Evolutionary conservation across 1,284 basidiomycete genomes (phyloP).

Genomic region (Coniophora puteana): DNA sequence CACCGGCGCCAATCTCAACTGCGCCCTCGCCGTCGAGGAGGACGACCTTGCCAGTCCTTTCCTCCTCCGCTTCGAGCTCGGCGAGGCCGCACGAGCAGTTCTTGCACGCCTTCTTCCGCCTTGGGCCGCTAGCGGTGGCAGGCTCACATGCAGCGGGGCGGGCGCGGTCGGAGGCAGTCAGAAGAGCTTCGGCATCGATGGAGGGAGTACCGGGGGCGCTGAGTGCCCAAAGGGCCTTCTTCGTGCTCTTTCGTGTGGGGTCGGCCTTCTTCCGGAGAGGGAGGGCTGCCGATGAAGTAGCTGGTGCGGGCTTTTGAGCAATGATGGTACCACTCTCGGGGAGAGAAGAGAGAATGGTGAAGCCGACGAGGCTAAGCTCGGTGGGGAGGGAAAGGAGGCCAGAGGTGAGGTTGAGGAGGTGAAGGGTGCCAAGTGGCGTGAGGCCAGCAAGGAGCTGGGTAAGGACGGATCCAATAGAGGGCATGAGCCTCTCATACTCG

Average conservation of each 20-base stretch:
- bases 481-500: constrained; percentile 57
- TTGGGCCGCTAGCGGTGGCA: constrained; percentile 42
- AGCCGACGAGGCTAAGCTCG: constrained; percentile 61
- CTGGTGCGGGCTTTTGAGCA: constrained; percentile 62
- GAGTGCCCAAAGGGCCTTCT: constrained; percentile 79
- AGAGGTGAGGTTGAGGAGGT: constrained; percentile 52
- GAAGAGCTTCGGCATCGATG: constrained; percentile 75
- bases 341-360: constrained; percentile 46
- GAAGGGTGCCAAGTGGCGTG: constrained; percentile 61
- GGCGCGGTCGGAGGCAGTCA: constrained; percentile 70
- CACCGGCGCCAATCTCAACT: constrained; percentile 58
- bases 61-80: constrained; percentile 86
- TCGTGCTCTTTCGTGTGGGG: constrained; percentile 58
- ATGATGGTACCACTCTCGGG: constrained; percentile 42
- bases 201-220: constrained; percentile 54
- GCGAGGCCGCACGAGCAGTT: constrained; percentile 90
- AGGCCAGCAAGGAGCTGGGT: constrained; percentile 55
- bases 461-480: constrained; percentile 53
- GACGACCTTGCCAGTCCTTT: constrained; percentile 55
- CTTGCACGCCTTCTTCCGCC: constrained; percentile 89
- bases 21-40: constrained; percentile 59
- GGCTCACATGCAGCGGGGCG: constrained; percentile 72
- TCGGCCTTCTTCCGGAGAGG: constrained; percentile 48
- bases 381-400: constrained; percentile 43
- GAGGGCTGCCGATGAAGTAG: constrained; percentile 38